Percentiles rank a stretch among this genome's conserved stretches.
phyloP scores from a whole-genome alignment of 495 filamentous ascomycete species.

The Neurospora terricola region DNA sequence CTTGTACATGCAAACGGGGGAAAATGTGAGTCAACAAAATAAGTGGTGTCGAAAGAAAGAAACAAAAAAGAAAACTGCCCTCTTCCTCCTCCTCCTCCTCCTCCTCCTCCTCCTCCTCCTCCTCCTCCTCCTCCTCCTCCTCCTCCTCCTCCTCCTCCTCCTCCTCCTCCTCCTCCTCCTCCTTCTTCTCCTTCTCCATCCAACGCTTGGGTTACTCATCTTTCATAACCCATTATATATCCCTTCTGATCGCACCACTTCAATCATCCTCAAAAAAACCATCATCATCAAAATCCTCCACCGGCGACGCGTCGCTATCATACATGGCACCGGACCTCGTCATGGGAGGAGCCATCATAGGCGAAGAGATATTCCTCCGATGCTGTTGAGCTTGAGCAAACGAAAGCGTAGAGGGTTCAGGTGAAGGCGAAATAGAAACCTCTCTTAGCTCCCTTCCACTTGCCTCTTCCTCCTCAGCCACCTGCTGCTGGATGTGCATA shows the following conservation, averaged over 20 bases:
- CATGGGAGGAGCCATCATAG: conserved; percentile 52
- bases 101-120: no score
- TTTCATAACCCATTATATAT: no score
- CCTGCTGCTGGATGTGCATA: neutral
- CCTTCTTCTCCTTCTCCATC: no score
- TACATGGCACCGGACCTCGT: conserved; percentile 53
- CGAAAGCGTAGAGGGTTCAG: neutral
- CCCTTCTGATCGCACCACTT: neutral
- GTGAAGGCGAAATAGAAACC: neutral
- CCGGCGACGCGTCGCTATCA: conserved; percentile 55
- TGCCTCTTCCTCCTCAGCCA: conserved; percentile 26
- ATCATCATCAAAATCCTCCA: conserved; percentile 44
- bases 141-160: no score
- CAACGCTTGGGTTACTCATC: no score
- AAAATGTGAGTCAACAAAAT: neutral
- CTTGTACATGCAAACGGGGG: neutral
- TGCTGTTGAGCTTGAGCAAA: conserved; percentile 1
- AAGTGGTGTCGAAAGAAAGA: neutral
- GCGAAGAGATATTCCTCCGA: neutral
- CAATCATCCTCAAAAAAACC: conserved; percentile 46
- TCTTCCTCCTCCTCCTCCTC: no score
- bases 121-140: no score
- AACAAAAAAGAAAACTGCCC: neutral
- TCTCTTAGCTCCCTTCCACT: conserved; percentile 5
- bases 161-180: no score